Evolutionary conservation across 2,329 filamentous ascomycete species (phyloP), one percentile per base, ranked within the genome.

Genomic region (Paracoccidioides lutzii): DNA sequence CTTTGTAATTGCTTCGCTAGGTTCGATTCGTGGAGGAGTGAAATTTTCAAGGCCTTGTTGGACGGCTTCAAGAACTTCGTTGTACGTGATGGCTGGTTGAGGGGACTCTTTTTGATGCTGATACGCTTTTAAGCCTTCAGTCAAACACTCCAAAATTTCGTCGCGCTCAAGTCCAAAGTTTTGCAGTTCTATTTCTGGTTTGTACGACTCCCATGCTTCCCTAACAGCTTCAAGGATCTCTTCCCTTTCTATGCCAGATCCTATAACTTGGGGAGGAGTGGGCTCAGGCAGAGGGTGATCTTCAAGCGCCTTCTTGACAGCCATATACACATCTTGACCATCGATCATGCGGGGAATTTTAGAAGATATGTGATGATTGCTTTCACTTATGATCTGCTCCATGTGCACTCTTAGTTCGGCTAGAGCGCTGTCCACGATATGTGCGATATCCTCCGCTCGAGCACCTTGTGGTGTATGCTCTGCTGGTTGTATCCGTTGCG

Each of bases 121-220:
- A 65, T 93, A 90, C 49, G 89, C 82, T 61, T 87, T 83, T 0
- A 97, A 78, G 0, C 91, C 91, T 72, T 96, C 86, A 62, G 87
- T 84, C 32, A 97, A 78, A 61, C 90, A 95, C 42, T 86, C 83
- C 12, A 97, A 76, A 50, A 97, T 87, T 66, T 97, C 91, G 10
- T 96, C 89, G 4, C 89, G 81, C 68, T 95, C 91, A 0, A 97
- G 76, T 1, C 90, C 91, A 59, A 94, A 87, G 64, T 95, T 89
- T 63, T 95, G 86, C 4, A 95, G 79, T 63, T 95, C 85, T 52
- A 95, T 89, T 63, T 96, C 89, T 0, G 91, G 91, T 71, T 95
- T 95, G 72, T 95, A 95, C 54, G 84, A 88, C 66, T 96, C 91
- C 82, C 90, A 95, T 0, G 90, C 91, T 62, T 95, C 90, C 62